These are phyloP conservation scores for Megacollybia marginata DNA, from an alignment of 768 basidiomycete genomes.

Conservation along the genomic window DNA sequence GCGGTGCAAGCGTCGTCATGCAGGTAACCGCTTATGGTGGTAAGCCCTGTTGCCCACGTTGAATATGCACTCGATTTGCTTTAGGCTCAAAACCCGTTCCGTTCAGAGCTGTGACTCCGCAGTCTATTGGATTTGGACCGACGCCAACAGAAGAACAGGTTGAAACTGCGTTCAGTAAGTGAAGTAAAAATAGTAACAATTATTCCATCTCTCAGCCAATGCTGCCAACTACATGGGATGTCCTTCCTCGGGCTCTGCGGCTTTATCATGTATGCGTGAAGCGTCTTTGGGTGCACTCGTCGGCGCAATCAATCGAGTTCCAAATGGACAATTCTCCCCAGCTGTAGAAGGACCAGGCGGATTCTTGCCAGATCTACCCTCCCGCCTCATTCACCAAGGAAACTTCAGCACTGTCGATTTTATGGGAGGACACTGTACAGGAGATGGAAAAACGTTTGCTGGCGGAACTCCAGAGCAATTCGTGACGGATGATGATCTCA, in stretches of 20 bases:
- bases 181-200: not conserved
- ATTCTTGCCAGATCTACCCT: conserved; percentile 28
- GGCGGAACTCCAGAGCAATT: conserved; percentile 28
- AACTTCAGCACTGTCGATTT: conserved; percentile 26
- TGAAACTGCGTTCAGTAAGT: conserved; percentile 26
- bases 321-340: conserved; percentile 21
- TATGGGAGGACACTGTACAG: conserved; percentile 34
- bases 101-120: conserved; percentile 32
- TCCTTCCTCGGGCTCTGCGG: conserved; percentile 15
- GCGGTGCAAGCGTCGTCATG: conserved; percentile 37
- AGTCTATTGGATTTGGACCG: conserved; percentile 36
- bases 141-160: conserved; percentile 19
- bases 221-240: conserved; percentile 23
- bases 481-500: conserved; percentile 31
- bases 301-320: conserved; percentile 28
- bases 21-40: conserved; percentile 38
- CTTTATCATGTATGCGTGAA: conserved; percentile 27
- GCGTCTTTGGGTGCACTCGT: conserved; percentile 30
- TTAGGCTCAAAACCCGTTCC: conserved; percentile 26
- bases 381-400: conserved; percentile 24
- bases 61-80: too few relatives aligned
- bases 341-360: conserved; percentile 21
- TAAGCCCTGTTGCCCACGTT: not conserved
- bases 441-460: conserved; percentile 35
- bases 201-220: conserved; percentile 10